phyloP scores from a whole-genome alignment of 2,329 filamentous ascomycete species.

The Fusarium virguliforme region DNA sequence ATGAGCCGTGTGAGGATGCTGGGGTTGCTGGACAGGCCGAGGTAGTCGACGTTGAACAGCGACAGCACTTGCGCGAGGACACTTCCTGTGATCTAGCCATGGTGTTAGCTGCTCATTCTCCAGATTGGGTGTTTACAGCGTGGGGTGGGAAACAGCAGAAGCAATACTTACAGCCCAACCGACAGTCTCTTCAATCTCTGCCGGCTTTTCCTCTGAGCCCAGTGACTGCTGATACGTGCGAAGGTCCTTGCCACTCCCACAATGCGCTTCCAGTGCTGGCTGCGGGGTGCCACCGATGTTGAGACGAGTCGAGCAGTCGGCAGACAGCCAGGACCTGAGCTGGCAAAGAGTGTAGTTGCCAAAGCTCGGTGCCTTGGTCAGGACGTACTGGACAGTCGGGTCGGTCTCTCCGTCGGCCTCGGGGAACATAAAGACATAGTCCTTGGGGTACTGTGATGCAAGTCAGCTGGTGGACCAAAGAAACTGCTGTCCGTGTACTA shows the following conservation, averaged over 20 bases:
- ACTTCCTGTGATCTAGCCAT: background rate
- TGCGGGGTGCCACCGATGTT: background rate
- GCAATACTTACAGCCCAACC: background rate
- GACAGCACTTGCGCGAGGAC: background rate
- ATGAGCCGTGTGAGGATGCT: background rate
- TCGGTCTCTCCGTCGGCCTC: background rate
- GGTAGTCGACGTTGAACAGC: background rate
- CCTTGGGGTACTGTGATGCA: background rate
- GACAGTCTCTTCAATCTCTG: background rate
- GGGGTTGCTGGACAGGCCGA: background rate
- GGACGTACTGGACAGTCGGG: background rate
- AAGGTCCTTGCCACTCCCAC: background rate
- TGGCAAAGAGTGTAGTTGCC: conserved; percentile 5
- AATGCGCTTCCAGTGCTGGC: background rate
- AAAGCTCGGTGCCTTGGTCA: background rate
- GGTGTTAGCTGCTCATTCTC: background rate
- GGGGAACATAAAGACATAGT: background rate
- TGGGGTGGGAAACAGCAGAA: background rate
- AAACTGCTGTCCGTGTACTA: background rate
- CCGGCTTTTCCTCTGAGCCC: background rate
- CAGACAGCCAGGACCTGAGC: background rate
- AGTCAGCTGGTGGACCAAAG: background rate
- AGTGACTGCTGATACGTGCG: too few species aligned
- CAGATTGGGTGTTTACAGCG: background rate
- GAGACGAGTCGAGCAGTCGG: background rate